phyloP scores from a whole-genome alignment of 768 basidiomycete species.

The Coprinopsis cinerea region DNA sequence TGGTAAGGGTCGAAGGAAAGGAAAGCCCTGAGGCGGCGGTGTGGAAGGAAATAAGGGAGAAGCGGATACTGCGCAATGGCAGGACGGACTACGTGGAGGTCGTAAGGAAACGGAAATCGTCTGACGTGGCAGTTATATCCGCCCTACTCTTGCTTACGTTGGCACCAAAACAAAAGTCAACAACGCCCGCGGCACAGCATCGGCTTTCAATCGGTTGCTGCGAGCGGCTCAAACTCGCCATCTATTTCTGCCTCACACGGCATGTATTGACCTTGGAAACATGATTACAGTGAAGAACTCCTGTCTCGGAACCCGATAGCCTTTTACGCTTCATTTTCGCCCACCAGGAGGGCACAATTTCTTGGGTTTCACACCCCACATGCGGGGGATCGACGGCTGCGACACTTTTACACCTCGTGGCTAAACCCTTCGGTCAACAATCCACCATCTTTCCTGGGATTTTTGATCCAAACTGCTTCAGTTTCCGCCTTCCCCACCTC shows the following conservation, averaged over 20 bases:
- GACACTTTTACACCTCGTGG: neutral
- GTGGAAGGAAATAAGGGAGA: conserved; percentile 8
- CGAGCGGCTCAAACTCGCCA: neutral
- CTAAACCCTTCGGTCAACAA: neutral
- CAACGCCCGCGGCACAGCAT: neutral
- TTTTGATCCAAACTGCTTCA: neutral
- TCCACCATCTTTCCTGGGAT: neutral
- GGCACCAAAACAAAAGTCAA: neutral
- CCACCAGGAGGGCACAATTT: neutral
- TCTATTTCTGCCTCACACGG: neutral
- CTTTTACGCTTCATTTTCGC: neutral
- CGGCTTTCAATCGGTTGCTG: neutral
- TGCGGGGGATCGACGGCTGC: neutral
- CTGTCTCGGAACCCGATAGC: neutral
- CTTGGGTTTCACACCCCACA: neutral
- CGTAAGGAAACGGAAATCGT: conserved; percentile 17
- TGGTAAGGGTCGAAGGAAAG: neutral
- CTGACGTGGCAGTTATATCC: conserved; percentile 22
- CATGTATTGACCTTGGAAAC: neutral
- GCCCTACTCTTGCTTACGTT: neutral
- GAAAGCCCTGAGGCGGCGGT: conserved; percentile 8
- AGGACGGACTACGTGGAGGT: conserved; percentile 33
- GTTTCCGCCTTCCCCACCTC: neutral
- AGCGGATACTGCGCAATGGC: conserved; percentile 30
- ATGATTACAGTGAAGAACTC: neutral